Evolutionary conservation across 768 basidiomycete genomes (phyloP).

Genomic region (Leccinum arenicola): DNA sequence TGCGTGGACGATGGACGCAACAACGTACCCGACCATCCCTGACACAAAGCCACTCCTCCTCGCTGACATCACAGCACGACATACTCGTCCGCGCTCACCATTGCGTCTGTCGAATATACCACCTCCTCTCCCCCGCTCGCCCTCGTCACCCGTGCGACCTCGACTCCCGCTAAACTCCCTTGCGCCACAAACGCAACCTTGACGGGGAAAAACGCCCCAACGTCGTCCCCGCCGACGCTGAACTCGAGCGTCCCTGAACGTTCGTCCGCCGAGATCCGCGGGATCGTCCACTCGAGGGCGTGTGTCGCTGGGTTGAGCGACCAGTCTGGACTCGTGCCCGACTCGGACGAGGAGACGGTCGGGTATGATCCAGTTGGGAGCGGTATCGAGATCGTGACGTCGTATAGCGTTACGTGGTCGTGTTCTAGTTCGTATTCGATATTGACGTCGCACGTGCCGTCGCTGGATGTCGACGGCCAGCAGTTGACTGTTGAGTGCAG

Average conservation of each 20-base stretch:
- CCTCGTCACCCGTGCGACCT: conserved; percentile 56
- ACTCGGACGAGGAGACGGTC: conserved; percentile 45
- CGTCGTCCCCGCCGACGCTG: conserved; percentile 80
- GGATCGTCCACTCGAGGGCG: conserved; percentile 50
- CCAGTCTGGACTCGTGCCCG: conserved; percentile 70
- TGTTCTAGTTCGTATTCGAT: conserved; percentile 98
- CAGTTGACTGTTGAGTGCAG: conserved; percentile 63
- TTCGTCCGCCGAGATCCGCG: no score
- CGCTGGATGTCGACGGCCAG: conserved; percentile 92
- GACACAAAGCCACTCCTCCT: background rate
- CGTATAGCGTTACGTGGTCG: conserved; percentile 72
- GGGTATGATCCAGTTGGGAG: conserved; percentile 70
- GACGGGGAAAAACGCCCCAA: conserved; percentile 90
- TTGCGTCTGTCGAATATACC: conserved; percentile 52
- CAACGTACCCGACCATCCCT: no score
- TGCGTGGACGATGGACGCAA: no score
- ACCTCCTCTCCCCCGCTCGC: conserved; percentile 50
- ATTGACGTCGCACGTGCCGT: conserved; percentile 91
- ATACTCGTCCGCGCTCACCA: conserved; percentile 56
- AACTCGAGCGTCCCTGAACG: conserved; percentile 38
- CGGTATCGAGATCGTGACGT: conserved; percentile 88
- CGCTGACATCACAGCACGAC: conserved; percentile 40
- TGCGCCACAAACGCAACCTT: conserved; percentile 75
- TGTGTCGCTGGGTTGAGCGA: conserved; percentile 76
- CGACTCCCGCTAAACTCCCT: conserved; percentile 78